Evolutionary conservation across 2,329 filamentous ascomycete species (phyloP), one percentile per base, ranked within the genome.

Genomic region (Ophiobolus disseminans): DNA sequence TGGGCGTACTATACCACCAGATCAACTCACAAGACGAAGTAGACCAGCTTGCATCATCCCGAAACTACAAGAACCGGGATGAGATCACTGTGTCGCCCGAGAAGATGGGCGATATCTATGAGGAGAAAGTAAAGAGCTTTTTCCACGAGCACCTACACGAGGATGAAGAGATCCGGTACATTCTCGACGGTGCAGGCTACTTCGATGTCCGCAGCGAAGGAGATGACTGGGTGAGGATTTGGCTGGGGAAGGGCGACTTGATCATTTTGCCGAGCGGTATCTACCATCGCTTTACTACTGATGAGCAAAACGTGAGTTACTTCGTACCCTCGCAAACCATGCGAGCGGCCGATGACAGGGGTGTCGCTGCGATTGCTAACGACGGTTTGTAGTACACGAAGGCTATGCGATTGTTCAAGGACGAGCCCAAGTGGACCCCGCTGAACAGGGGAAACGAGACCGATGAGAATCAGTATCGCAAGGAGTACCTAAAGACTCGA

Each of bases 381-480:
- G 31, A 52, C 16, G 22, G 21, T 5, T 20, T 43, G 38, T 61
- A 97, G 92, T 97, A 93, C 69, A 90, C 96, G 60, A 90, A 95
- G 70, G 94, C 94, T 11, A 93, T 97, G 90, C 84, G 94, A 48
- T 80, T 99, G 41, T 99, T 97, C 83, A 92, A 97, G 78, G 94
- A 97, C 58, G 92, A 97, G 76, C 94, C 94, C 25, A 97, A 97
- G 77, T 99, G 94, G 94, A 97, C 91, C 26, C 89, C 94, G 11
- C 75, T 99, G 60, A 96, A 96, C 77, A 85, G 94, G 47, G 85
- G 83, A 5, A 75, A 78, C 4, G 88, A 93, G 39, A 83, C 96
- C 34, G 91, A 97, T 70, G 72, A 72, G 50, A 99, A 97, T 75
- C 76, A 81, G 42, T 89, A 86, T 72, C 85, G 94, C 49, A 84